Percentiles rank a stretch among this genome's conserved stretches.
phyloP scores from a whole-genome alignment of 768 basidiomycete genomes.

The Kwoniella pini region DNA sequence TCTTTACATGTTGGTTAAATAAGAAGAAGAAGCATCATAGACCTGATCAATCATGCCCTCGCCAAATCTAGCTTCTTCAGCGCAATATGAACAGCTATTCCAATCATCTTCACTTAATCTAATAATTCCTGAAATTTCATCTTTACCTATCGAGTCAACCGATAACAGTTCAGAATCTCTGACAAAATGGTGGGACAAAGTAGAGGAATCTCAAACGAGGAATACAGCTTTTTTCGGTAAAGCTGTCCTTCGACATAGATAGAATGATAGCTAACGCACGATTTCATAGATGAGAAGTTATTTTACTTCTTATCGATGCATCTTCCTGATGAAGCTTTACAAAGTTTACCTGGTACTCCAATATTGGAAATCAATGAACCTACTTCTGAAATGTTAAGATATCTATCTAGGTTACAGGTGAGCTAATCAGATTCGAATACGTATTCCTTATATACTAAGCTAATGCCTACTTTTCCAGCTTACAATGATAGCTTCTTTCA shows the following conservation, averaged over 20 bases:
- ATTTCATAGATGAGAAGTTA: conserved; percentile 41
- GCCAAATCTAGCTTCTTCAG: not conserved
- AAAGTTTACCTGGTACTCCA: conserved; percentile 11
- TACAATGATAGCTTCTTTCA: conserved; percentile 75
- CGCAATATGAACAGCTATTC: conserved; percentile 33
- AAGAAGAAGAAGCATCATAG: no score
- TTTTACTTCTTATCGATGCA: conserved; percentile 32
- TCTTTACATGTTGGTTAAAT: no score
- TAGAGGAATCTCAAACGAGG: conserved; percentile 16
- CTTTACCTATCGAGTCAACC: conserved; percentile 8
- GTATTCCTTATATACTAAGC: not conserved
- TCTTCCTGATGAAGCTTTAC: conserved; percentile 18
- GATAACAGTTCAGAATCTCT: conserved; percentile 1
- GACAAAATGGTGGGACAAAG: conserved; percentile 29
- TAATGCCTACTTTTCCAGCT: conserved; percentile 59
- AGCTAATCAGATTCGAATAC: not conserved
- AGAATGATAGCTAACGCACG: not conserved
- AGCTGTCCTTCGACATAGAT: not conserved
- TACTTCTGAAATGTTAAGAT: conserved; percentile 28
- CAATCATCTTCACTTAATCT: conserved; percentile 32
- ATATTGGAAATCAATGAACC: conserved; percentile 16
- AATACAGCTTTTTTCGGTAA: conserved; percentile 39
- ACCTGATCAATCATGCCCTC: conserved; percentile 5
- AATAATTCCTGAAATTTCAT: conserved; percentile 26
- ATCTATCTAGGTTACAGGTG: conserved; percentile 25